Conservation (phyloP, 768 basidiomycete species). For the Xerocomellus chrysenteron region DNA sequence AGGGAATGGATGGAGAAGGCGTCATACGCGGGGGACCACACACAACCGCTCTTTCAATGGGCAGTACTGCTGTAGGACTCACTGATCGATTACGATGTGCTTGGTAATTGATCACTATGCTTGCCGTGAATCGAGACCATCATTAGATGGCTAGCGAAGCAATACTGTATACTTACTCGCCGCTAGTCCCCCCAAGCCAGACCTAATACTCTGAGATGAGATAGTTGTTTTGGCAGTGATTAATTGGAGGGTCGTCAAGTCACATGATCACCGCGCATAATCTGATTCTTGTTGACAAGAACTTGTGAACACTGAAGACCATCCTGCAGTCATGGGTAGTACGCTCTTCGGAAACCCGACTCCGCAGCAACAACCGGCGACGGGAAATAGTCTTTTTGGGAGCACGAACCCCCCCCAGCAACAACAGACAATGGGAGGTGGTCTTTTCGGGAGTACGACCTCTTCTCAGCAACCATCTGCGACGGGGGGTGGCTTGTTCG, state of each 20-base stretch:
- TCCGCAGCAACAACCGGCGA: slow-evolving; percentile 22
- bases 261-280: slow-evolving; percentile 10
- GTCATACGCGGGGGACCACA: too few species aligned
- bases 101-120: neutral
- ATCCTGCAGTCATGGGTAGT: slow-evolving; percentile 9
- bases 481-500: slow-evolving; percentile 18
- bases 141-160: too few species aligned
- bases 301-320: neutral
- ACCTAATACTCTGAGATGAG: too few species aligned
- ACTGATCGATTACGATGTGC: too few species aligned
- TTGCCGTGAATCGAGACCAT: too few species aligned
- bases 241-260: neutral
- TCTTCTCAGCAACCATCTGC: slow-evolving; percentile 14
- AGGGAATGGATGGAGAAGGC: too few species aligned
- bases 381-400: slow-evolving; percentile 29
- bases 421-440: slow-evolving; percentile 16
- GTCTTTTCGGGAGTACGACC: slow-evolving; percentile 16
- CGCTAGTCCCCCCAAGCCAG: too few species aligned
- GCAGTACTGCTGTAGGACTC: too few species aligned
- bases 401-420: slow-evolving; percentile 24
- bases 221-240: too few species aligned
- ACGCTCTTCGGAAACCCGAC: slow-evolving; percentile 25
- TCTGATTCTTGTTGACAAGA: neutral
- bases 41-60: too few species aligned
- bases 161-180: too few species aligned